Base-by-base conservation (phyloP, 2,329 filamentous ascomycete species). In the Chalaropsis ovoidea region DNA sequence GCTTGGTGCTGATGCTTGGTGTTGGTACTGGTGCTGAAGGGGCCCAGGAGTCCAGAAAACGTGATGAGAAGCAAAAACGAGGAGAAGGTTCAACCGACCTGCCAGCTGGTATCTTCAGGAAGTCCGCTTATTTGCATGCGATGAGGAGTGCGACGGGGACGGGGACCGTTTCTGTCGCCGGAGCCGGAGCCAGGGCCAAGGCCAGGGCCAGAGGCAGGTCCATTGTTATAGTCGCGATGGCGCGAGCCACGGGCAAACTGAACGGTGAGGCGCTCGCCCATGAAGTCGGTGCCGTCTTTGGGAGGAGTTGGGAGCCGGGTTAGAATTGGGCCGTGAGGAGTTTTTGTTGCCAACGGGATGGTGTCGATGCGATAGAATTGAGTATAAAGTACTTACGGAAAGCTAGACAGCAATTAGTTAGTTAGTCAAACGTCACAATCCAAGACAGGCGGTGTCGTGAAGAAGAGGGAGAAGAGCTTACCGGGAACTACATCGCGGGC, bases 121-220 rank as follows among this genome's bases (percentile, higher is more conserved):
- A 99, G 90, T 81, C 92, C 93, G 81, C 89, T 89, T 74, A 99
- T 95, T 77, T 93, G 88, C 94, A 99, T 97, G 76, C 94, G 89
- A 78, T 92, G 91, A 71, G 91, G 86, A 71, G 94, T 99, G 76
- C 94, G 91, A 74, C 94, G 88, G 70, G 94, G 94, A 74, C 94
- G 89, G 70, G 83, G 82, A 69, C 81, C 78, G 65, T 77, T 78
- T 71, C 84, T 81, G 72, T 86, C 84, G 70, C 82, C 78, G 71
- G 68, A 67, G 68, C 77, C 77, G 71, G 80, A 80, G 72, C 77
- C 76, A 39, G 35, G 8, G 35, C 35, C 35, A 39, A 7, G 35
- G 35, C 8, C 76, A 71, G 80, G 8, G 35, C 35, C 35, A 39
- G 35, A 7, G 35, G 1, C 76, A 71, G 80, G 35, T 1, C 35